A percentile compares a stretch with the other conserved stretches of the same genome.
Evolutionary conservation across 306 rosid genomes (phyloP).

Genomic region (Medicago lupulina): DNA sequence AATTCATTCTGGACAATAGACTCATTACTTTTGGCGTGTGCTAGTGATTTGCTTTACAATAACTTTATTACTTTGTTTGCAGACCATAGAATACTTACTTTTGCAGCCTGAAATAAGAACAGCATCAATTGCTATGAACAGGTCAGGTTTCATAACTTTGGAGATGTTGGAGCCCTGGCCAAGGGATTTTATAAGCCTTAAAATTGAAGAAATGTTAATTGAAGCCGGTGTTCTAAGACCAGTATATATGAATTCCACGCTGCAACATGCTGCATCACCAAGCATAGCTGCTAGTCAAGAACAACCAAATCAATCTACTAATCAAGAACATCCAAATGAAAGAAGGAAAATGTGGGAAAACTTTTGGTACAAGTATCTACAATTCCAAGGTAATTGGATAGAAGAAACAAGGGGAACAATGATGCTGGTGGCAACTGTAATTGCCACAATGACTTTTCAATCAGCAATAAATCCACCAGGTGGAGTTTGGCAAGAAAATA

Average conservation of each 20-base stretch:
- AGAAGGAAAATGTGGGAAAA: constrained; percentile 32
- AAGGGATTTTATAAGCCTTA: constrained; percentile 18
- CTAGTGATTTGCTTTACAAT: background rate
- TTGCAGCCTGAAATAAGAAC: constrained; percentile 31
- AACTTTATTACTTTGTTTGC: constrained; percentile 12
- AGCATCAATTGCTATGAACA: background rate
- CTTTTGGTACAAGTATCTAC: constrained; percentile 26
- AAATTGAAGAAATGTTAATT: constrained; percentile 26
- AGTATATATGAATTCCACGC: background rate
- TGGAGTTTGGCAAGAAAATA: constrained; percentile 14
- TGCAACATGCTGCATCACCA: background rate
- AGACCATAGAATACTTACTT: constrained; percentile 43
- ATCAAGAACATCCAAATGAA: background rate
- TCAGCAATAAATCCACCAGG: constrained; percentile 22
- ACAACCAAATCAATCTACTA: background rate
- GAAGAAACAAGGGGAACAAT: constrained; percentile 26
- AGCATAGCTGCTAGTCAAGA: background rate
- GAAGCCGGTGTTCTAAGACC: constrained; percentile 26
- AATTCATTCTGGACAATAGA: background rate
- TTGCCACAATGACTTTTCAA: constrained; percentile 50
- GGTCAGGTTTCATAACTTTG: constrained; percentile 14
- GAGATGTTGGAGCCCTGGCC: background rate
- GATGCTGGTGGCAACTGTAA: constrained; percentile 52
- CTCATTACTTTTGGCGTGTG: background rate
- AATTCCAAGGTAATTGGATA: constrained; percentile 37